Percentiles rank a stretch among this genome's conserved stretches.
Conservation (phyloP, 2,329 filamentous ascomycete species). For the Cytospora piceae region DNA sequence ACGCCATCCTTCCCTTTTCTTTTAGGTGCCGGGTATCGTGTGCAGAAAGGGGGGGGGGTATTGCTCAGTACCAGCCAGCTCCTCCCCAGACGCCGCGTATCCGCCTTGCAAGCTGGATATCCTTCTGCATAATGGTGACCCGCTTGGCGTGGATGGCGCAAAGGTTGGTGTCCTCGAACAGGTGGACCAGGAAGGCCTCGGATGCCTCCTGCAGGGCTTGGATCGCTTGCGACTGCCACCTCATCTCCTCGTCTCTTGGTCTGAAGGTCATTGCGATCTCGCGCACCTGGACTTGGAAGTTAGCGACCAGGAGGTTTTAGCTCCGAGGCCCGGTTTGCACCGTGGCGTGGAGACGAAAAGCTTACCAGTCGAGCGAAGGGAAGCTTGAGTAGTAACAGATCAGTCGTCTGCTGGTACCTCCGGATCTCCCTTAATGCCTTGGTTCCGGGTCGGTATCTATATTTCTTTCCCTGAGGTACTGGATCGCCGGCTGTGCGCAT, state of each 20-base stretch:
- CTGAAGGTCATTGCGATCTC: slow-evolving; percentile 73
- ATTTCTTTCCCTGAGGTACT: slow-evolving; percentile 62
- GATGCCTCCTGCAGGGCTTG: slow-evolving; percentile 90
- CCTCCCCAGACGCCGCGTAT: slow-evolving; percentile 81
- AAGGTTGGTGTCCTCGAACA: slow-evolving; percentile 96
- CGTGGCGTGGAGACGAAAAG: background rate
- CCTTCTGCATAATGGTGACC: slow-evolving; percentile 97
- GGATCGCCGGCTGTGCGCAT: slow-evolving; percentile 68
- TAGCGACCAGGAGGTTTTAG: background rate
- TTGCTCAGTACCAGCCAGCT: slow-evolving; percentile 51
- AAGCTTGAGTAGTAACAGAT: slow-evolving; percentile 80
- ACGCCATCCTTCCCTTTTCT: slow-evolving; percentile 5
- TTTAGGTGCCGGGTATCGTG: slow-evolving; percentile 7
- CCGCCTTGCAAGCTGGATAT: slow-evolving; percentile 87
- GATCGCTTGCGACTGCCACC: slow-evolving; percentile 96
- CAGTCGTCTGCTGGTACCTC: slow-evolving; percentile 85
- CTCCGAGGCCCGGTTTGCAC: background rate
- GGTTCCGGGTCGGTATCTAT: slow-evolving; percentile 77
- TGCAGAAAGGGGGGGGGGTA: background rate
- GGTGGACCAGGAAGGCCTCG: slow-evolving; percentile 93
- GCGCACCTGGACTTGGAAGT: slow-evolving; percentile 54
- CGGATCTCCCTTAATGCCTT: slow-evolving; percentile 90
- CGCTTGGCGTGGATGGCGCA: slow-evolving; percentile 96
- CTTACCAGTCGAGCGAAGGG: slow-evolving; percentile 76
- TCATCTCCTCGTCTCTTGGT: slow-evolving; percentile 68